phyloP scores from a whole-genome alignment of 2,329 filamentous ascomycete species.

The Camillea tinctor region DNA sequence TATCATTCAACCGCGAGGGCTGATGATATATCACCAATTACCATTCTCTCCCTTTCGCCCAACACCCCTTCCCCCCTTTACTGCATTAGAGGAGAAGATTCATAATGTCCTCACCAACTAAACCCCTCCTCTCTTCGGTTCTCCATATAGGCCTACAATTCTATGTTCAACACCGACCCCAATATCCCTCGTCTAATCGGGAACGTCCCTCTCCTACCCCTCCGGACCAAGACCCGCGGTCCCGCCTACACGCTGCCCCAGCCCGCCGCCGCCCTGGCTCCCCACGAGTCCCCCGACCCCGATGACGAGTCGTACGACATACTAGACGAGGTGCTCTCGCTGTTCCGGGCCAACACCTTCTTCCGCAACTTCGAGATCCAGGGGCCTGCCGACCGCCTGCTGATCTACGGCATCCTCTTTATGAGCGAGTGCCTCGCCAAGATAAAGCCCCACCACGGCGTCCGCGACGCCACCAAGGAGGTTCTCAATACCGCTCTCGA shows the following conservation, averaged over 20 bases:
- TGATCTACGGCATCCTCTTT: slow-evolving; percentile 96
- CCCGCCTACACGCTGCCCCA: slow-evolving; percentile 80
- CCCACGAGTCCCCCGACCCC: slow-evolving; percentile 68
- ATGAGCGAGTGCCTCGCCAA: slow-evolving; percentile 86
- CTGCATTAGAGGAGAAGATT: too few species aligned
- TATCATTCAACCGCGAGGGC: too few species aligned
- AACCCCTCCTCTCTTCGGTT: slow-evolving; percentile 6
- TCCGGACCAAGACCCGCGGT: slow-evolving; percentile 93
- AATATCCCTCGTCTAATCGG: slow-evolving; percentile 63
- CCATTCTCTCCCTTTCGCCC: too few species aligned
- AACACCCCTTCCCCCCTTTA: neutral
- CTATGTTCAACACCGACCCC: slow-evolving; percentile 87
- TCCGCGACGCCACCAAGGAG: slow-evolving; percentile 65
- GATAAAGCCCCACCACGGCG: slow-evolving; percentile 72
- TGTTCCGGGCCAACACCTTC: slow-evolving; percentile 97
- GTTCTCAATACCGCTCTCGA: slow-evolving; percentile 90
- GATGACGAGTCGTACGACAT: slow-evolving; percentile 94
- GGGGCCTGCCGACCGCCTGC: slow-evolving; percentile 86
- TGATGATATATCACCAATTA: too few species aligned
- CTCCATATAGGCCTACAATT: slow-evolving; percentile 81
- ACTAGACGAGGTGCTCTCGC: slow-evolving; percentile 84
- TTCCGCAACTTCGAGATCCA: slow-evolving; percentile 99
- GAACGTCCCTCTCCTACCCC: slow-evolving; percentile 91
- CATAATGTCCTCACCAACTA: slow-evolving; percentile 6
- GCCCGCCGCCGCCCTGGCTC: slow-evolving; percentile 56